Evolutionary conservation across 225 moss, liverwort and hornwort species (phyloP).

Genomic region (Sphagnum contortum): DNA sequence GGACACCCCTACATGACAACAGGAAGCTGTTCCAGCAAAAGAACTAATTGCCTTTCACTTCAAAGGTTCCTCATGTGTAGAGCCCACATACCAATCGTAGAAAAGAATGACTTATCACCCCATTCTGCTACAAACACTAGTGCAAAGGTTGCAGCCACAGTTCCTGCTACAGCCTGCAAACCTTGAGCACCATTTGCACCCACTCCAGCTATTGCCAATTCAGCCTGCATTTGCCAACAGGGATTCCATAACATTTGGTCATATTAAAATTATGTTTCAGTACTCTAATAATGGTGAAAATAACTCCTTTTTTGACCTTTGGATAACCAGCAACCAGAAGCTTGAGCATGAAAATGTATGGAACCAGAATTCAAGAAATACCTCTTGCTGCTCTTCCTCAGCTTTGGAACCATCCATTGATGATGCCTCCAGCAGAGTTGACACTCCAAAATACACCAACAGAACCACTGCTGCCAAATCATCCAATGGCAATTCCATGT

Average conservation of each 20-base stretch:
- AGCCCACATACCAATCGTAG: conserved; percentile 46
- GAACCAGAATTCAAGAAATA: not conserved
- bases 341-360: no score
- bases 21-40: no score
- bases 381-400: conserved; percentile 90
- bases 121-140: conserved; percentile 96
- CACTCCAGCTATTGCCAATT: conserved; percentile 85
- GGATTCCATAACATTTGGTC: no score
- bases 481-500: conserved; percentile 56
- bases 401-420: conserved; percentile 73
- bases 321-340: no score
- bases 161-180: conserved; percentile 50
- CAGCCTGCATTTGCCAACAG: conserved; percentile 30
- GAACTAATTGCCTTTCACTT: no score
- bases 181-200: conserved; percentile 30
- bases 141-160: conserved; percentile 75
- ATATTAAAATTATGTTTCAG: no score
- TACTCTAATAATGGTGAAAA: no score
- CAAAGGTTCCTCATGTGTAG: no score
- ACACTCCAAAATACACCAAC: conserved; percentile 85
- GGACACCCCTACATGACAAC: no score
- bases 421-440: conserved; percentile 70
- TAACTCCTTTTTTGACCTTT: no score
- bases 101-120: conserved; percentile 97
- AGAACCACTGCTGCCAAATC: conserved; percentile 91